A percentile compares a stretch with the other conserved stretches of the same genome.
These are phyloP conservation scores for Eimeria falciformis DNA, from an alignment of 169 alveolate genomes.

Conservation along the genomic window DNA sequence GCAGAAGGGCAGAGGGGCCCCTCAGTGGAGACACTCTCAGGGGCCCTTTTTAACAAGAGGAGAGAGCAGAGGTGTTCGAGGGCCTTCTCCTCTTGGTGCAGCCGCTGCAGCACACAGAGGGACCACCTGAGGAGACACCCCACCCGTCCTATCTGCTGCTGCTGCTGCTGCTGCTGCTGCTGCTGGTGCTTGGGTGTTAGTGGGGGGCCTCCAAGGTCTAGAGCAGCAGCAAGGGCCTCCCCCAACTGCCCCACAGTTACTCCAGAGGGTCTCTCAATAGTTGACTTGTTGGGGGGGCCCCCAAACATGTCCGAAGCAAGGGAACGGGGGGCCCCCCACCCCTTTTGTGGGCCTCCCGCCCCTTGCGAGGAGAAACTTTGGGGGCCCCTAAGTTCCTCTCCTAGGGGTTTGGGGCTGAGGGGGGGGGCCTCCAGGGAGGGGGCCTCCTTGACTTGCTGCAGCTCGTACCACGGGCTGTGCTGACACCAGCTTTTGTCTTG, in stretches of 20 bases:
- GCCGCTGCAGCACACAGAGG: conserved; percentile 14
- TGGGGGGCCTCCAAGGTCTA: neutral
- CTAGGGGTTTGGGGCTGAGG: neutral
- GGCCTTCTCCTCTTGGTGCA: neutral
- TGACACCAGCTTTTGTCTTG: neutral
- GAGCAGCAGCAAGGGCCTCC: neutral
- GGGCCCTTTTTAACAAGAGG: neutral
- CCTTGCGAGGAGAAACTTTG: too few species aligned
- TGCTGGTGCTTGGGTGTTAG: neutral
- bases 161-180: conserved; percentile 2
- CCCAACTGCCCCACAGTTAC: neutral
- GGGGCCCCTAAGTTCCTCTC: neutral
- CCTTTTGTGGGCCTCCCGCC: too few species aligned
- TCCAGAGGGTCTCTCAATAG: neutral
- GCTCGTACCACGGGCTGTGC: neutral
- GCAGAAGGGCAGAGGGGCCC: neutral
- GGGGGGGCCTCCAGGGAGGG: neutral
- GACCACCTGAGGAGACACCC: neutral
- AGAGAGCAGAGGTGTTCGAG: neutral
- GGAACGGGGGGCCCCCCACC: neutral
- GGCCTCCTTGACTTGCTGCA: neutral
- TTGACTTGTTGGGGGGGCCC: neutral
- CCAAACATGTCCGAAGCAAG: neutral
- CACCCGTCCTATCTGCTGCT: neutral
- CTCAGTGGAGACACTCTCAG: neutral